Evolutionary conservation across 768 basidiomycete species (phyloP), one percentile per base, ranked within the genome.

Genomic region (Mrakia hoshinonis): DNA sequence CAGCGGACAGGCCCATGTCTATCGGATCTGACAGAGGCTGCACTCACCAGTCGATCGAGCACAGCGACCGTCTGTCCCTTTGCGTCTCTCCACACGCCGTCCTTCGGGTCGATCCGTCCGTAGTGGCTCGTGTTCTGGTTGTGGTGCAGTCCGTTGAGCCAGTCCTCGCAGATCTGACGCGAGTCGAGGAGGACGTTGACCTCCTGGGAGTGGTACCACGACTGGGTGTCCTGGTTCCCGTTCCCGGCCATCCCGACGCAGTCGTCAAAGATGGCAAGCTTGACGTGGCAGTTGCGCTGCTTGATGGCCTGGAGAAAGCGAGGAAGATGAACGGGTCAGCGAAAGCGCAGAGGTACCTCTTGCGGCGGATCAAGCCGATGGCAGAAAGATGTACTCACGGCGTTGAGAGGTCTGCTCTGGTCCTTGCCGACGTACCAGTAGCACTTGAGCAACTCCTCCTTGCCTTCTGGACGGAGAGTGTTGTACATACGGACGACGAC

Each of bases 121-220:
- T 85, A 86, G 18, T 82, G 73, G 31, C 79, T 81, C 15, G 87
- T 87, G 74, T 85, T 87, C 77, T 85, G 84, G 76, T 84, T 85
- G 38, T 81, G 79, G 34, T 80, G 73, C n/a, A 85, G 77, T 11
- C 81, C 83, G 60, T 84, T 82, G 78, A 83, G 83, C 85, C 86
- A 86, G 69, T 85, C 85, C 47, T 78, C 74, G 62, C 85, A 84
- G 65, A 87, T 79, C 48, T 81, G 75, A 62, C 81, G 78, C 29
- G 82, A 83, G 77, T 87, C 86, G 55, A 87, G 80, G 82, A 87
- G 83, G 70, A 87, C 79, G 76, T 89, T 89, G 74, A 85, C 82
- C 75, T 89, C 88, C 72, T 87, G 85, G 52, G 85, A 85, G 77
- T 89, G 88, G 80, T 83, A 88, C 87, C 87, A 89, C 5, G 83